Conservation (phyloP, 2,329 filamentous ascomycete genomes). For the Cadophora sp. region DNA sequence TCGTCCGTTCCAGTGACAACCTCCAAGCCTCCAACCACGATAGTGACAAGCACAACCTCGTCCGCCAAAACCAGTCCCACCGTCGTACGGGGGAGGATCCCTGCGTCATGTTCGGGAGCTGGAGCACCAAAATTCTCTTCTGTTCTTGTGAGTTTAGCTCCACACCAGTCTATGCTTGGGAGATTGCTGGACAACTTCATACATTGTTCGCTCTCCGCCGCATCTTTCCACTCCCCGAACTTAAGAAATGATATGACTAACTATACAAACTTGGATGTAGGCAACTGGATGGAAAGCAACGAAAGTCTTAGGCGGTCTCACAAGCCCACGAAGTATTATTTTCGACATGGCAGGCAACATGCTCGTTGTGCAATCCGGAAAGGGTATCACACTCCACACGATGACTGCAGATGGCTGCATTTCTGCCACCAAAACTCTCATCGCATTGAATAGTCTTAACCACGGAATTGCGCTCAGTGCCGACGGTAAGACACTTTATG, state of each 20-base stretch:
- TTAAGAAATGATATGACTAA: neutral
- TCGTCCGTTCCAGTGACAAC: neutral
- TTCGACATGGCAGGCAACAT: slow-evolving; percentile 43
- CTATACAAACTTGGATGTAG: slow-evolving; percentile 11
- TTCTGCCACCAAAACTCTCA: slow-evolving; percentile 12
- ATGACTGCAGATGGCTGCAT: slow-evolving; percentile 36
- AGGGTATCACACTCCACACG: slow-evolving; percentile 39
- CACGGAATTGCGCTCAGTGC: slow-evolving; percentile 61
- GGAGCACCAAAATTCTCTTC: slow-evolving; percentile 24
- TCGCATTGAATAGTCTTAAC: slow-evolving; percentile 51
- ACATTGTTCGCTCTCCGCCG: neutral
- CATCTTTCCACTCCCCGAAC: slow-evolving; percentile 11
- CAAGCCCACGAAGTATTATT: slow-evolving; percentile 40
- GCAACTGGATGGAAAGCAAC: slow-evolving; percentile 40
- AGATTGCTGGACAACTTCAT: neutral
- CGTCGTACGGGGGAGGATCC: slow-evolving; percentile 11
- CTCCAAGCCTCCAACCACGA: slow-evolving; percentile 8
- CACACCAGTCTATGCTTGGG: neutral
- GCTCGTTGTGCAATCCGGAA: slow-evolving; percentile 40
- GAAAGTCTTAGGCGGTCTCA: slow-evolving; percentile 38
- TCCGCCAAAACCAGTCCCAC: slow-evolving; percentile 7
- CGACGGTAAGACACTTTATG: slow-evolving; percentile 61
- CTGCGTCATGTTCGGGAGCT: slow-evolving; percentile 28
- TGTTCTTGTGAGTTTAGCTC: slow-evolving; percentile 21
- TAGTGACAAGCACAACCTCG: slow-evolving; percentile 10